Evolutionary conservation across 1,284 basidiomycete species (phyloP).

Genomic region (Takashimella tepidaria): DNA sequence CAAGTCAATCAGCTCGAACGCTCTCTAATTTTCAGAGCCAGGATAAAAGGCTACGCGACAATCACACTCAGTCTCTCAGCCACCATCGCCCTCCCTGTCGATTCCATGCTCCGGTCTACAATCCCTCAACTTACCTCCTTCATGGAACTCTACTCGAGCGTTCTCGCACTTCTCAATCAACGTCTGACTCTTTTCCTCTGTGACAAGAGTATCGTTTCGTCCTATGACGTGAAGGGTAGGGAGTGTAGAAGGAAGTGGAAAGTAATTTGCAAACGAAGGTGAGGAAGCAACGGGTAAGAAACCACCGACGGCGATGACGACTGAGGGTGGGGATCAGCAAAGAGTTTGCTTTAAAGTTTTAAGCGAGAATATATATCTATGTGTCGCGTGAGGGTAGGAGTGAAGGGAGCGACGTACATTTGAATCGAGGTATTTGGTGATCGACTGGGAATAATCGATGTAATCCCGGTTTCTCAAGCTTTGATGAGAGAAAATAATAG

Average conservation of each 20-base stretch:
- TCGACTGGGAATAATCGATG: constrained; percentile 60
- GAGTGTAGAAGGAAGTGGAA: constrained; percentile 51
- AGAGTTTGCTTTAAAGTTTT: neutral
- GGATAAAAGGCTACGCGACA: no score
- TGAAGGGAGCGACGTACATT: constrained; percentile 33
- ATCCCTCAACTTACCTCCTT: constrained; percentile 34
- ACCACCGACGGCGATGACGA: constrained; percentile 55
- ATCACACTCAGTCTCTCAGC: no score
- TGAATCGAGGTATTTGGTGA: constrained; percentile 64
- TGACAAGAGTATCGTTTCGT: constrained; percentile 70
- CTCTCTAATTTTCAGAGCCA: no score
- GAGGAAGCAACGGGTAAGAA: constrained; percentile 37
- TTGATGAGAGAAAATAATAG: no score
- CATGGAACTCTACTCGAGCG: constrained; percentile 44
- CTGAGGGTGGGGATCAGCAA: no score
- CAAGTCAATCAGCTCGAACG: no score
- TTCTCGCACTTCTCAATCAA: constrained; percentile 58
- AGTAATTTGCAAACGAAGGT: constrained; percentile 52
- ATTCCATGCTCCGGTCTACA: neutral
- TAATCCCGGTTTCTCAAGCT: constrained; percentile 55
- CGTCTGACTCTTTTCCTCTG: constrained; percentile 61
- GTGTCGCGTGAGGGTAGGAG: neutral
- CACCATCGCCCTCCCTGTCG: neutral
- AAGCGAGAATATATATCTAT: neutral
- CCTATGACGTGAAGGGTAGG: constrained; percentile 66